Conservation (phyloP, 306 rosid genomes). For the Malus sylvestris region DNA sequence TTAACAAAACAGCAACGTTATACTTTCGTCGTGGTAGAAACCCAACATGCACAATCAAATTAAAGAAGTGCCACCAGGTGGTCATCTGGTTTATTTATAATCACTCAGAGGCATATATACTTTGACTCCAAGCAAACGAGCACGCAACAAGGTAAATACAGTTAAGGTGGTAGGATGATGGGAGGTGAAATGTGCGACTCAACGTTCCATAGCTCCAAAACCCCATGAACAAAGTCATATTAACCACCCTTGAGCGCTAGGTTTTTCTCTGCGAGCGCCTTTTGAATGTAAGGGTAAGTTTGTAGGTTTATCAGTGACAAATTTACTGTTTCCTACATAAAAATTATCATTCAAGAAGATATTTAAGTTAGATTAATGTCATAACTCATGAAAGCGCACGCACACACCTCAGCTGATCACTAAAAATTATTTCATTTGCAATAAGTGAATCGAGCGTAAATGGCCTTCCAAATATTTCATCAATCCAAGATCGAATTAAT, state of each 20-base stretch:
- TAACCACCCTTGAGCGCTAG: constrained; percentile 40
- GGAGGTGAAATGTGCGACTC: constrained; percentile 14
- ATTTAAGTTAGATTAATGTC: not conserved
- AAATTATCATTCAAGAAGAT: not conserved
- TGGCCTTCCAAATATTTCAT: no score
- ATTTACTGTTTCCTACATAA: constrained; percentile 53
- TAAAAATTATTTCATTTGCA: no score
- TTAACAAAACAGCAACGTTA: no score
- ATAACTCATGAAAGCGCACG: not conserved
- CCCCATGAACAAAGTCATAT: constrained; percentile 56
- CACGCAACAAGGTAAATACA: not conserved
- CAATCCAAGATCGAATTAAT: no score
- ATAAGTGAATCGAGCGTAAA: no score
- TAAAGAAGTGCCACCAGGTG: not conserved
- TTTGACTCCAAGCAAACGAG: not conserved
- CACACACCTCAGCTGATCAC: no score
- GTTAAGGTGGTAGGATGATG: constrained; percentile 4
- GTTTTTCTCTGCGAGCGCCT: constrained; percentile 6
- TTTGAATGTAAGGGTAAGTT: constrained; percentile 47
- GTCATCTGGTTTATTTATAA: not conserved
- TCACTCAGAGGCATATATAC: not conserved
- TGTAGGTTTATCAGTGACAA: constrained; percentile 42
- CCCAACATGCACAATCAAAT: no score
- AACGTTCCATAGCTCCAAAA: constrained; percentile 47
- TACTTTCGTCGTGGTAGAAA: no score